These are phyloP conservation scores for Aspergillus quadrilineatus DNA, from an alignment of 2,329 filamentous ascomycete genomes.

Conservation along the genomic window DNA sequence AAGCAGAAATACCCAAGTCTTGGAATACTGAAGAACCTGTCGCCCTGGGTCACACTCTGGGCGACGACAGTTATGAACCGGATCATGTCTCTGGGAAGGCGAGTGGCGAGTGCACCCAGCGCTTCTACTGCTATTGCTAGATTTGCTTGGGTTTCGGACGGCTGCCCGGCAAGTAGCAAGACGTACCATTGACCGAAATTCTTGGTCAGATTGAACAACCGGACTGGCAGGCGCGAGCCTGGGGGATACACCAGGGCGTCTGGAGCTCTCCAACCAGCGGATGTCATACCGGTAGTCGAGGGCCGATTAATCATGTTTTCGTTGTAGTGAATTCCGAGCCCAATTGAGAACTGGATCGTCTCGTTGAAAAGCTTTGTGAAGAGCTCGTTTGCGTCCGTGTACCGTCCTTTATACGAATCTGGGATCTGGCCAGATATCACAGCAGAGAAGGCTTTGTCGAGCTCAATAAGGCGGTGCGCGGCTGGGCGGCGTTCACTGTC, in stretches of 20 bases:
- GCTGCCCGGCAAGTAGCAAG: conserved; percentile 5
- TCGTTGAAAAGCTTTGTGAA: conserved; percentile 25
- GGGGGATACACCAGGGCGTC: conserved; percentile 10
- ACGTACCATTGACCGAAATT: conserved; percentile 6
- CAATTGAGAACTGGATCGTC: conserved; percentile 17
- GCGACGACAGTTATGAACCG: conserved; percentile 6
- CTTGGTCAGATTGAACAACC: background rate
- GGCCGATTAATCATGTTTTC: conserved; percentile 17
- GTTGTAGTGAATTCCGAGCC: conserved; percentile 25
- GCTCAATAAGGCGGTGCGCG: conserved; percentile 31
- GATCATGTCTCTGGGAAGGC: background rate
- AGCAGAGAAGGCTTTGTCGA: conserved; percentile 28
- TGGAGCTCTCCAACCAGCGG: conserved; percentile 9
- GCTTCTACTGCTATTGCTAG: background rate
- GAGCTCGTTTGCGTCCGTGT: conserved; percentile 23
- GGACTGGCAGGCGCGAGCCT: conserved; percentile 2
- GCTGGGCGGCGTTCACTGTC: conserved; percentile 30
- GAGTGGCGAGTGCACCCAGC: background rate
- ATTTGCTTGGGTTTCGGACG: background rate
- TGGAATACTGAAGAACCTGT: conserved; percentile 1
- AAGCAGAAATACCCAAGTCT: conserved; percentile 7
- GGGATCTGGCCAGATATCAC: conserved; percentile 21
- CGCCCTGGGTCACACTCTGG: background rate
- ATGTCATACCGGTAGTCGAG: background rate
- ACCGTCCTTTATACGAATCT: conserved; percentile 12